A percentile compares a stretch with the other conserved stretches of the same genome.
Evolutionary conservation across 1,284 basidiomycete species (phyloP).

Genomic region (Stereum hirsutum): DNA sequence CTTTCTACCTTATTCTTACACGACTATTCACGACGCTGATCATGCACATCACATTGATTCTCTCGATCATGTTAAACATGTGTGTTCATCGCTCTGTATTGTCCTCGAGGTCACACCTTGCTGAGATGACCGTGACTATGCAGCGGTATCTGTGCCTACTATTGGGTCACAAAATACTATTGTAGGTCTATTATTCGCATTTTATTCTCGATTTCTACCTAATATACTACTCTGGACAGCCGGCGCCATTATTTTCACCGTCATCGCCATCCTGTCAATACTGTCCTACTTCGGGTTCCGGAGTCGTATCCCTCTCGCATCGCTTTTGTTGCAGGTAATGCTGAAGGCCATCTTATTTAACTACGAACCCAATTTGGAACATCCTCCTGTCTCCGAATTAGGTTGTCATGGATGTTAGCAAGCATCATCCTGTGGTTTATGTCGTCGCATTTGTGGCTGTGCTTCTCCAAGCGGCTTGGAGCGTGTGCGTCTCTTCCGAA

Average conservation of each 20-base stretch:
- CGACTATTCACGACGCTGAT: slow-evolving; percentile 72
- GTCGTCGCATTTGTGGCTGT: slow-evolving; percentile 68
- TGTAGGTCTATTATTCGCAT: slow-evolving; percentile 35
- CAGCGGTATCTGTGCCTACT: slow-evolving; percentile 61
- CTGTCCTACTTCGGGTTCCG: slow-evolving; percentile 61
- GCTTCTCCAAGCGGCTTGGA: slow-evolving; percentile 60
- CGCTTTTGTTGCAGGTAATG: slow-evolving; percentile 70
- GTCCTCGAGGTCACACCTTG: too few species aligned
- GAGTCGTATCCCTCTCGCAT: slow-evolving; percentile 71
- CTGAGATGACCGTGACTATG: slow-evolving; percentile 6
- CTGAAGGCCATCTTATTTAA: too few species aligned
- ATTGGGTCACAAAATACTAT: slow-evolving; percentile 72
- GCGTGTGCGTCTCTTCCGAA: slow-evolving; percentile 43
- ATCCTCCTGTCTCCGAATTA: background rate
- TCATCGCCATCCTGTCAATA: slow-evolving; percentile 55
- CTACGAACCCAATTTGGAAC: too few species aligned
- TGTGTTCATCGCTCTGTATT: slow-evolving; percentile 35
- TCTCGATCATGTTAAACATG: slow-evolving; percentile 69
- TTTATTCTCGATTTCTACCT: slow-evolving; percentile 16
- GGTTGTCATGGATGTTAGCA: slow-evolving; percentile 63
- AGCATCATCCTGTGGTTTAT: slow-evolving; percentile 77
- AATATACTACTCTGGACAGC: slow-evolving; percentile 25
- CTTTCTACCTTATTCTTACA: slow-evolving; percentile 49
- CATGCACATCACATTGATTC: slow-evolving; percentile 72
- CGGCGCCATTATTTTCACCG: slow-evolving; percentile 70